Evolutionary conservation across 495 filamentous ascomycete genomes (phyloP), one percentile per base, ranked within the genome.

Genomic region (Elasticomyces elasticus): DNA sequence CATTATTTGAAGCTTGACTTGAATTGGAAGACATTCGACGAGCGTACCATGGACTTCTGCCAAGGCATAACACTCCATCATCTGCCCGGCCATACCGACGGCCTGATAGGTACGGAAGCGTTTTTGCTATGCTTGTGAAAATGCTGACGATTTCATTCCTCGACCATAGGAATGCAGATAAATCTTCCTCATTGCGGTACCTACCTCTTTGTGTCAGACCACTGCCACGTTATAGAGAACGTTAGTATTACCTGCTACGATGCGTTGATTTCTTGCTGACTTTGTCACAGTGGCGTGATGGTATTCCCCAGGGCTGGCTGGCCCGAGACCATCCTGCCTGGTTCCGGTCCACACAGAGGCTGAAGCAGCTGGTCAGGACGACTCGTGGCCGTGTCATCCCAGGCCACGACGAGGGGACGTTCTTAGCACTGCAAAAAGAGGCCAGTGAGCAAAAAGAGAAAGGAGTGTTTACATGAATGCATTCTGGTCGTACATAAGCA

Each of bases 21-120:
- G 52, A 59, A 49, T 22, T 55, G 53, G 53, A 55, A 55, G 33
- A 68, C 68, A 6, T 69, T 71, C 52, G 65, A 68, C 46, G 69
- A 68, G 23, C 53, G 61, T n/a, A 66, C 61, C 11, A 51, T 71
- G 33, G 69, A 71, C 42, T 64, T 69, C 49, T 67, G 61, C 46
- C 64, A 66, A 51, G 69, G 69, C 25, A 65, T 71, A 37, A 69
- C 66, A 5, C 58, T 71, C 17, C 64, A 68, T 46, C 69, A 71
- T 49, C 50, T 64, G 13, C 69, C 69, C 20, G 69, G 69, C 0
- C 68, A 61, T 24, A 61, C 27, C 48, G 65, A 51, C 22, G 67
- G 67, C 12, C 52, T 70, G 15, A 54, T 65, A n/a, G n/a, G n/a
- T n/a, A n/a, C n/a, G n/a, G n/a, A n/a, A n/a, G 42, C n/a, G n/a